phyloP scores from a whole-genome alignment of 257 asterid genomes.

The Paraleonurus japonicus region DNA sequence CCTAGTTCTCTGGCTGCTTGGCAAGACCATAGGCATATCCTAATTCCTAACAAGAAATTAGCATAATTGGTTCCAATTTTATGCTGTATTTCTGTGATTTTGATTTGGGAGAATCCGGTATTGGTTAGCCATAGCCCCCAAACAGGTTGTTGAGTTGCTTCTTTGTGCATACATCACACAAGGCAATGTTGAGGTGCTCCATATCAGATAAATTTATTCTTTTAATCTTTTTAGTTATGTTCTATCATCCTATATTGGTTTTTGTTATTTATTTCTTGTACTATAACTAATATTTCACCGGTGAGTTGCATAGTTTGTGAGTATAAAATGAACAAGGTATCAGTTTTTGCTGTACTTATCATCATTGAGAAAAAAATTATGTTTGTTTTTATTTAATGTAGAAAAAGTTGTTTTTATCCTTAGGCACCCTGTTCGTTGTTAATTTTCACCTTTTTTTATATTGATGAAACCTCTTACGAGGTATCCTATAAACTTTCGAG shows the following conservation, averaged over 20 bases:
- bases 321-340: too few relatives aligned
- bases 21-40: slow-evolving; percentile 80
- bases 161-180: not conserved
- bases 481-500: too few relatives aligned
- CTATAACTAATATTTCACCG: too few relatives aligned
- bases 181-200: not conserved
- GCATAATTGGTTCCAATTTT: not conserved
- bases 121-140: not conserved
- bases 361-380: too few relatives aligned
- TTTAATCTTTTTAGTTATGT: not conserved
- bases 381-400: too few relatives aligned
- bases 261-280: not conserved
- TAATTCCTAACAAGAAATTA: slow-evolving; percentile 22
- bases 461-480: too few relatives aligned
- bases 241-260: slow-evolving; percentile 20
- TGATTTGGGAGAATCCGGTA: not conserved
- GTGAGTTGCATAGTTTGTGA: too few relatives aligned
- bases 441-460: too few relatives aligned
- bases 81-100: not conserved
- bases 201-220: not conserved
- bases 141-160: not conserved
- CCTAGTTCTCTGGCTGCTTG: slow-evolving; percentile 91
- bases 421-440: too few relatives aligned
- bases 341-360: too few relatives aligned
- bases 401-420: too few relatives aligned